phyloP scores from a whole-genome alignment of 2,329 filamentous ascomycete species.

The Claviceps arundinis region DNA sequence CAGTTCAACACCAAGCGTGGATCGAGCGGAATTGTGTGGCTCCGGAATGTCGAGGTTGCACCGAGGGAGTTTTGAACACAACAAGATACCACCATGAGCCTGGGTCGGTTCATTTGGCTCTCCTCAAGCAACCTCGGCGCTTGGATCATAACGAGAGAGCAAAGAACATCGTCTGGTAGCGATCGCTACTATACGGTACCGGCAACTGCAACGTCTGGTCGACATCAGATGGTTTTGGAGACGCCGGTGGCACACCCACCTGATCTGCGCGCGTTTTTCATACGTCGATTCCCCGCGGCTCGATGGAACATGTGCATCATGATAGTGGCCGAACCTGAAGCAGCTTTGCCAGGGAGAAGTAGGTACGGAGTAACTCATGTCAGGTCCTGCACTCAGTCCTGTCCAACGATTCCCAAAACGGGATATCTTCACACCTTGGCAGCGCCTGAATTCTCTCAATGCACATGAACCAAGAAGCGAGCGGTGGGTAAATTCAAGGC shows the following conservation, averaged over 20 bases:
- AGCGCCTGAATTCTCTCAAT: neutral
- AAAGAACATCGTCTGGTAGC: neutral
- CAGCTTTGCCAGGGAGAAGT: neutral
- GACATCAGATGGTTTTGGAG: neutral
- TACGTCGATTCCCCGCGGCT: neutral
- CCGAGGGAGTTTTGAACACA: too few species aligned
- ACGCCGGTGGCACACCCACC: neutral
- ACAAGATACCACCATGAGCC: neutral
- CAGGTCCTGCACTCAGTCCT: neutral
- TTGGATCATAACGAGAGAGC: neutral
- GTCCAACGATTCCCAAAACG: too few species aligned
- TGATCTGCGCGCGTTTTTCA: slow-evolving; percentile 5
- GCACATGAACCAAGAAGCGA: neutral
- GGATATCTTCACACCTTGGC: neutral
- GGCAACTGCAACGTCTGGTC: neutral
- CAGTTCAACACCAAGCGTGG: too few species aligned
- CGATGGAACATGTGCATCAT: slow-evolving; percentile 1
- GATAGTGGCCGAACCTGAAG: neutral
- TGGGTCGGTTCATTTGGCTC: neutral
- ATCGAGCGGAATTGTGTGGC: too few species aligned
- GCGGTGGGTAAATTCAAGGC: neutral
- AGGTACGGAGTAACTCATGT: neutral
- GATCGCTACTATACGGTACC: neutral
- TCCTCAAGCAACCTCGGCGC: neutral
- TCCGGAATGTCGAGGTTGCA: too few species aligned